A percentile compares a stretch with the other conserved stretches of the same genome.
These are phyloP conservation scores for Clonostachys solani DNA, from an alignment of 2,329 filamentous ascomycete genomes.

Conservation along the genomic window DNA sequence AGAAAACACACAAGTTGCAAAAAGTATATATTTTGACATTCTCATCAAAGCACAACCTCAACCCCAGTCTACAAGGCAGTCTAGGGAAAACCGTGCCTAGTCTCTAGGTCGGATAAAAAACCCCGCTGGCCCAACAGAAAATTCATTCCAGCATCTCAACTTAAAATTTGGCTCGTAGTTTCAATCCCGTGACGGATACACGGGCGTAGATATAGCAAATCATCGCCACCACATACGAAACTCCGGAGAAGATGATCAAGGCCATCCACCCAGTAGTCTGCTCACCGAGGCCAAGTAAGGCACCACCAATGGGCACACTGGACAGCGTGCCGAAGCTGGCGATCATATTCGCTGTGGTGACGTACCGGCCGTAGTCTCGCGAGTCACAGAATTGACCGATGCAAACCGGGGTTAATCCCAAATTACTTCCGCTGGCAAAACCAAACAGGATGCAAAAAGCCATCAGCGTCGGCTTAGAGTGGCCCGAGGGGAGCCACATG, in stretches of 20 bases:
- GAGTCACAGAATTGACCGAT: conserved; percentile 67
- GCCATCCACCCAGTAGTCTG: conserved; percentile 25
- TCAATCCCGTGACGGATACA: conserved; percentile 29
- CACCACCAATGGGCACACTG: conserved; percentile 21
- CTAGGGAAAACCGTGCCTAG: too few species aligned
- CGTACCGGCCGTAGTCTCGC: conserved; percentile 65
- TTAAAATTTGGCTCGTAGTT: conserved; percentile 7
- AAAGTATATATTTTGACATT: too few species aligned
- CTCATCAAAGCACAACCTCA: too few species aligned
- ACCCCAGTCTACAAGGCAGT: too few species aligned
- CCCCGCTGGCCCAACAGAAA: too few species aligned
- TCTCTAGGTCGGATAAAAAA: too few species aligned
- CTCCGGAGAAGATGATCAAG: conserved; percentile 31
- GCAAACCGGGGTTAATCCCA: conserved; percentile 67
- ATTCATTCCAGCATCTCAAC: background rate
- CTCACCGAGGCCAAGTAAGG: conserved; percentile 20
- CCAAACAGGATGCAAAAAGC: conserved; percentile 64
- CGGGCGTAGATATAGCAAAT: conserved; percentile 23
- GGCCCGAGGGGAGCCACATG: conserved; percentile 48
- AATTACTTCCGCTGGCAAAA: conserved; percentile 67
- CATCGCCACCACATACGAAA: conserved; percentile 24
- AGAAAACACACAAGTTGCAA: too few species aligned
- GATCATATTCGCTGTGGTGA: conserved; percentile 65
- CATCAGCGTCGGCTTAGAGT: background rate
- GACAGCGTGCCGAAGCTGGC: conserved; percentile 56